These are phyloP conservation scores for Alternaria angustiovoidea DNA, from an alignment of 2,329 filamentous ascomycete genomes.

Conservation along the genomic window DNA sequence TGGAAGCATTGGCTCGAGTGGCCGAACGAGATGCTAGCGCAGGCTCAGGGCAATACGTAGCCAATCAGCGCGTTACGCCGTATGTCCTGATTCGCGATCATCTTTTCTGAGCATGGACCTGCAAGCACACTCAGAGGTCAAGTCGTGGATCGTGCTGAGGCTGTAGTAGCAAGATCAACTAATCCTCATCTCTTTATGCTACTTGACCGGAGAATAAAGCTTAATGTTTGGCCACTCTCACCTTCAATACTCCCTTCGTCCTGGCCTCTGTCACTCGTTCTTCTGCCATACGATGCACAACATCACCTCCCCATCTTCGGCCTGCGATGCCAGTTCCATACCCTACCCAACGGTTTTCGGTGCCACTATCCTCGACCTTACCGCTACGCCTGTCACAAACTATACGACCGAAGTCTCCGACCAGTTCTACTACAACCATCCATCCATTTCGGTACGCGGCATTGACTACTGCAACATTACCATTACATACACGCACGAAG, in stretches of 20 bases:
- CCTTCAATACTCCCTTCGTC: neutral
- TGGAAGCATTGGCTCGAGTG: conserved; percentile 33
- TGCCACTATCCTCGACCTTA: conserved; percentile 21
- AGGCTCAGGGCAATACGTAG: neutral
- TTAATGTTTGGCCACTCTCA: neutral
- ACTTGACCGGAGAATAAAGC: neutral
- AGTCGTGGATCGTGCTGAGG: neutral
- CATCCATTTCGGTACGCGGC: neutral
- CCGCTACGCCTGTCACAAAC: conserved; percentile 22
- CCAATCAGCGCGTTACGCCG: conserved; percentile 1
- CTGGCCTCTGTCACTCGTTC: conserved; percentile 1
- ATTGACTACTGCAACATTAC: neutral
- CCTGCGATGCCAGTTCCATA: conserved; percentile 14
- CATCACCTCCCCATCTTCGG: neutral
- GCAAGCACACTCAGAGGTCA: neutral
- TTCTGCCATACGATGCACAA: neutral
- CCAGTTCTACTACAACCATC: conserved; percentile 20
- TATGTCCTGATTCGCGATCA: neutral
- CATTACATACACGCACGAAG: neutral
- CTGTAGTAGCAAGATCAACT: neutral
- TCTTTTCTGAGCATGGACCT: neutral
- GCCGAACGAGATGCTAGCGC: conserved; percentile 25
- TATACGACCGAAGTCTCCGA: conserved; percentile 16
- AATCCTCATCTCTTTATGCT: neutral
- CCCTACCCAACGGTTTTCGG: conserved; percentile 17